Base-by-base conservation (phyloP, 345 rosid genomes). In the Gossypium anomalum region DNA sequence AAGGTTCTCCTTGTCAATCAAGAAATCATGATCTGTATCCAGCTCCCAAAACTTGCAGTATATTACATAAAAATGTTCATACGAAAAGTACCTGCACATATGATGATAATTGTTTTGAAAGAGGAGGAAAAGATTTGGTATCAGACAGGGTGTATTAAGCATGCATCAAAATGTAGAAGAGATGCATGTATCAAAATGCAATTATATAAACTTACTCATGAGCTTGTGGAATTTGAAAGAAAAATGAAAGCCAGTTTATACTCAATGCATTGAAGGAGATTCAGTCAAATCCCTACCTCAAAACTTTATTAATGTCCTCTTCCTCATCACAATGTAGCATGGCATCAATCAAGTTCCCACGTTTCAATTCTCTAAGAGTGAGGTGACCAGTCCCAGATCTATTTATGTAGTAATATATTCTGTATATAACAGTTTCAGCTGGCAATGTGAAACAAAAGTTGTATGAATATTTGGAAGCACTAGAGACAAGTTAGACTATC, bases 11-110 rank as follows among this genome's bases (percentile, higher is more conserved):
- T 92, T 90, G 88, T 94, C 97, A 34, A 90, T 94, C 82, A 90
- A 85, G 84, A 94, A 94, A 88, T 94, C 98, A 76, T 94, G 98
- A 80, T 94, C 98, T 25, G 92, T 88, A 81, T 94, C 98, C 74
- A 94, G 87, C 89, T 94, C 98, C 98, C 98, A 94, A 76, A 92
- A 94, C 82, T 92, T 94, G 94, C 98, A 94, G 90, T 94, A 94
- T 81, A 94, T 92, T 71, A 94, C 98, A 67, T 94, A 94, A 78
- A 94, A 94, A 83, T 94, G 98, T 76, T 94, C 98, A 80, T 94
- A 94, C 0, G 98, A 94, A 81, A 94, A 94, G 83, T 92, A 94
- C 85, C 98, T 94, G 87, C 60, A 76, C 43, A 77, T 17, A 43
- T 47, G 22, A 66, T 74, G 45, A 60, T 60, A 25, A 25, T 60